Base-by-base conservation (phyloP, 768 basidiomycete species). In the Leccinum subtestaceum region DNA sequence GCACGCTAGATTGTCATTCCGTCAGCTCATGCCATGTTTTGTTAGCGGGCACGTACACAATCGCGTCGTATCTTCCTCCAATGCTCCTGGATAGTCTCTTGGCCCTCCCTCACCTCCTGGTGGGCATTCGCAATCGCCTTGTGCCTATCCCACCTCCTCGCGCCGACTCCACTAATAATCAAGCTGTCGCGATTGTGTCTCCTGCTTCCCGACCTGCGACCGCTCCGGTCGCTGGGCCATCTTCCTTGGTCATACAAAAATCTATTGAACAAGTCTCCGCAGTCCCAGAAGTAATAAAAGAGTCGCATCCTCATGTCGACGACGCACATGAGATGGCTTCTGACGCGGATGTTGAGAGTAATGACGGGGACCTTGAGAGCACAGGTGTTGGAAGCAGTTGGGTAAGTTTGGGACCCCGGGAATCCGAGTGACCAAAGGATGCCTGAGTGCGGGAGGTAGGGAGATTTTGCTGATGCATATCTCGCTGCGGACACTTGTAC, bases 331-430 rank as follows among this genome's bases (percentile, higher is more conserved):
- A 85, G 56, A 74, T 77, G 19, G 79, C 76, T 47, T 88, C 87
- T 1, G 88, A 91, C 55, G 81, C 82, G 6, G 89, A 91, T 58
- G 78, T 82, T 11, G 89, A 90, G 71, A 86, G 86, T 64, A 85
- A 83, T 63, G 74, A 77, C 12, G 81, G 80, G 2, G 84, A 82
- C 58, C 76, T 80, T 2, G 84, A 81, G 59, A 71, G 64, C 12
- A 74, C 78, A 5, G 78, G 77, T 31, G 83, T 82, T 27, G 82
- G 75, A 38, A 78, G 83, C 52, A 90, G 88, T 62, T 93, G 90
- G 90, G 75, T 93, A 53, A 89, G 84, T 68, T 73, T 91, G 67
- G 68, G 67, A 40, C 57, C 68, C 9, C 69, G 59, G 40, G 65
- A 59, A 53, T 53, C 68, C 23, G 60, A 65, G 47, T 72, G 54